Conservation (phyloP, 345 rosid genomes). For the Lepidium africanum region DNA sequence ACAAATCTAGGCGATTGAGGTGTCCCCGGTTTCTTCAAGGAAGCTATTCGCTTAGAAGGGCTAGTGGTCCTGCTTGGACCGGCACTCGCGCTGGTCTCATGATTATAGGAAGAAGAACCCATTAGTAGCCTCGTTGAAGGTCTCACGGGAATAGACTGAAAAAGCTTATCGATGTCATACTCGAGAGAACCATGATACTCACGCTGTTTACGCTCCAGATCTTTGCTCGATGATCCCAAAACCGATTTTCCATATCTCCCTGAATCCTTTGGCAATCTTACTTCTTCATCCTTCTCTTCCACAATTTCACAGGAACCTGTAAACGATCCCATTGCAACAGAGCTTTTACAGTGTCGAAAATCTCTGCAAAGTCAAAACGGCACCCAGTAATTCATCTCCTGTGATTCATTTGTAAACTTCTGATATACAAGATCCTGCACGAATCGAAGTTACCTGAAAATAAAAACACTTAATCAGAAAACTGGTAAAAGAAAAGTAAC, state of each 20-base stretch:
- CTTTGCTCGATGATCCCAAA: slow-evolving; percentile 42
- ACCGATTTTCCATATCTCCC: slow-evolving; percentile 34
- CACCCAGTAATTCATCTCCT: neutral
- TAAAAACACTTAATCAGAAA: neutral
- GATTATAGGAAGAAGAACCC: slow-evolving; percentile 31
- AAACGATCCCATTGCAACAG: slow-evolving; percentile 59
- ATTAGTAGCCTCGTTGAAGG: slow-evolving; percentile 42
- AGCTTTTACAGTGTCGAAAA: neutral
- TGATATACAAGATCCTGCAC: neutral
- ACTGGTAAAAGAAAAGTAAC: neutral
- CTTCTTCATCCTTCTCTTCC: slow-evolving; percentile 69
- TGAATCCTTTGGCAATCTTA: slow-evolving; percentile 30
- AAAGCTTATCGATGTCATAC: slow-evolving; percentile 82
- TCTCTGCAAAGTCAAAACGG: neutral
- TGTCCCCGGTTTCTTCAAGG: slow-evolving; percentile 62
- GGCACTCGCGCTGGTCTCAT: slow-evolving; percentile 34
- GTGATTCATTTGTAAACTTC: neutral
- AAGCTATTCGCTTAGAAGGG: slow-evolving; percentile 43
- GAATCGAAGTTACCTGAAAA: slow-evolving; percentile 6
- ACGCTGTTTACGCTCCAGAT: slow-evolving; percentile 38
- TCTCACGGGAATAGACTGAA: slow-evolving; percentile 65
- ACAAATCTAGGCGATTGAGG: slow-evolving; percentile 55
- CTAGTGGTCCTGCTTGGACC: slow-evolving; percentile 48
- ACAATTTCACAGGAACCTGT: slow-evolving; percentile 71
- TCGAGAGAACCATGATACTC: slow-evolving; percentile 61